Percentiles rank a stretch among this genome's conserved stretches.
Evolutionary conservation across 2,329 filamentous ascomycete species (phyloP).

Genomic region (Capronia americana): DNA sequence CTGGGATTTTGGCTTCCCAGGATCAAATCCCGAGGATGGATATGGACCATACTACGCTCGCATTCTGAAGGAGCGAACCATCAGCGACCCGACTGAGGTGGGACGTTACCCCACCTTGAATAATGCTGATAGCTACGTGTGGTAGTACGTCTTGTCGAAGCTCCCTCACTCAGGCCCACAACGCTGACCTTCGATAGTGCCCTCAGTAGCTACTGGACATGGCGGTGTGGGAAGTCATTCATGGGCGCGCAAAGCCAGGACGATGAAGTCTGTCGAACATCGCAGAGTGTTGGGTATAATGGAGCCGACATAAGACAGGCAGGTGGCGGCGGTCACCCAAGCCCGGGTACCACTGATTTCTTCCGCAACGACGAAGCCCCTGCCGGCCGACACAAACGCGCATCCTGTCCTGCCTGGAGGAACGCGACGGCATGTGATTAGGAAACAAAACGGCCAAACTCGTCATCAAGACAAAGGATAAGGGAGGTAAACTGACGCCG

Average conservation of each 20-base stretch:
- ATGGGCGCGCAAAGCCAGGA: not conserved
- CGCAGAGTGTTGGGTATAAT: not conserved
- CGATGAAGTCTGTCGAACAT: not conserved
- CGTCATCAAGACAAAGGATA: not conserved
- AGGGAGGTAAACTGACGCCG: not conserved
- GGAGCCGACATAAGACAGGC: not conserved
- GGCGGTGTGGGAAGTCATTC: not conserved
- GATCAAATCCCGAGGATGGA: not conserved
- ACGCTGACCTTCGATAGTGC: not conserved
- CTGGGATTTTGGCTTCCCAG: not conserved
- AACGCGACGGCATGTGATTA: not conserved
- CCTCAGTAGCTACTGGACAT: not conserved
- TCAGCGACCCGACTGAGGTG: not conserved
- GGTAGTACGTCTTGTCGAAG: not conserved
- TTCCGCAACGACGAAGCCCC: not conserved
- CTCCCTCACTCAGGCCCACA: not conserved
- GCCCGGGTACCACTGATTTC: not conserved
- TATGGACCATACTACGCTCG: not conserved
- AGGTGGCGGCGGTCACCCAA: not conserved
- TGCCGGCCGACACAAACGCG: not conserved
- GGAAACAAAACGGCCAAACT: not conserved
- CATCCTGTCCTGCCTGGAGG: not conserved
- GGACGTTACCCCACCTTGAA: not conserved
- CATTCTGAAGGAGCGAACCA: not conserved
- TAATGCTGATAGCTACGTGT: conserved; percentile 1